These are phyloP conservation scores for Melampsora occidentalis DNA, from an alignment of 1,284 basidiomycete species.

Conservation along the genomic window DNA sequence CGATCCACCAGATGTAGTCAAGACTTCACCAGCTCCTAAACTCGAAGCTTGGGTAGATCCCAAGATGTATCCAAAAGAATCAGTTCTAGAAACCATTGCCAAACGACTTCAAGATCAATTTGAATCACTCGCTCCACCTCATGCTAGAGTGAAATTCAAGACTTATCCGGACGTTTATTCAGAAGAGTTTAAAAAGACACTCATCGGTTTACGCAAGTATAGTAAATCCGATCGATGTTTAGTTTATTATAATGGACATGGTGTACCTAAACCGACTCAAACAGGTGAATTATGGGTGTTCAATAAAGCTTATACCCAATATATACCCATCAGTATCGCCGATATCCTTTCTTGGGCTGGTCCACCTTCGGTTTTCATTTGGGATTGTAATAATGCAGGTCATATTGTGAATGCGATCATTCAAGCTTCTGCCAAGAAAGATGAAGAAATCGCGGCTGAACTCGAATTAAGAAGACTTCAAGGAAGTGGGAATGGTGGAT, in stretches of 20 bases:
- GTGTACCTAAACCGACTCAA: constrained; percentile 40
- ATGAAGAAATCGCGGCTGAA: constrained; percentile 14
- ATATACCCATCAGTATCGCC: constrained; percentile 37
- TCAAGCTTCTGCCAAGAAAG: constrained; percentile 13
- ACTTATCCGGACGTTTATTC: constrained; percentile 34
- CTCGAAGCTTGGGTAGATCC: constrained; percentile 43
- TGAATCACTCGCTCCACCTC: constrained; percentile 38
- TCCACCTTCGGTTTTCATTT: constrained; percentile 37
- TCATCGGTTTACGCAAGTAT: constrained; percentile 40
- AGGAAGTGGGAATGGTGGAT: not conserved
- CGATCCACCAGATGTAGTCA: constrained; percentile 43
- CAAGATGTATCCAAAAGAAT: constrained; percentile 28
- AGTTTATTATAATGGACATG: constrained; percentile 43
- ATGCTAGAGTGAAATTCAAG: constrained; percentile 40
- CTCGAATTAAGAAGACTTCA: not conserved
- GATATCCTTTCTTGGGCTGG: constrained; percentile 42
- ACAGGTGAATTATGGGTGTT: constrained; percentile 44
- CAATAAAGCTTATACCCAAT: constrained; percentile 43
- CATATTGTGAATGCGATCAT: constrained; percentile 34
- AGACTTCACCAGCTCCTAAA: constrained; percentile 36
- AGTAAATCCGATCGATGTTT: constrained; percentile 33
- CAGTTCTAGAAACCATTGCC: constrained; percentile 27
- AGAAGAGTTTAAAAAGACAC: constrained; percentile 41
- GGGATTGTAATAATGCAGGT: constrained; percentile 44
- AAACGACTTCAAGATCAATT: constrained; percentile 39